Evolutionary conservation across 106 monocot genomes (phyloP), one percentile per base, ranked within the genome.

Genomic region (Dendrobium officinale): DNA sequence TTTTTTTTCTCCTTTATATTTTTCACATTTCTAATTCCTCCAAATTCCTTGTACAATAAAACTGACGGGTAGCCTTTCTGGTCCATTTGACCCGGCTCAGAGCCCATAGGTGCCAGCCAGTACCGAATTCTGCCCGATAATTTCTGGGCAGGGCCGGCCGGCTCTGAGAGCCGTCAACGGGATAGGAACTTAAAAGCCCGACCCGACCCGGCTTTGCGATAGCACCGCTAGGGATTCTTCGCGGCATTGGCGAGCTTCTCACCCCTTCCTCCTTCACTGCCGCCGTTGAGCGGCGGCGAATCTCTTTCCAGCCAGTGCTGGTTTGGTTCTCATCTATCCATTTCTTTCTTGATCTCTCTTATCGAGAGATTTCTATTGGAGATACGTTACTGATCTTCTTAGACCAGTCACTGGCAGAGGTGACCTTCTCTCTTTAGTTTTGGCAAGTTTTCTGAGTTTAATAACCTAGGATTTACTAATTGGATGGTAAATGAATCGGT

Each of bases 191-290:
- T 49, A 27, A 42, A 76, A 76, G 76, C 76, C 76, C 76, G 76
- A 76, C 76, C 76, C 76, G 76, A 76, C 76, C 76, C 76, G 76
- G 74, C 74, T 44, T 74, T 20, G 0, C 48, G 76, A 76, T 49
- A 4, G 76, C 49, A 44, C 24, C 8, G 48, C 49, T 76, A 48
- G 76, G 76, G 76, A 4, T 49, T 51, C 18, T 76, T 76, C 49
- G n/a, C 27, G 24, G 20, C 43, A 76, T 76, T 15, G 2, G 8
- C 76, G 13, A 76, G 45, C 49, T 15, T 24, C n/a, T 26, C 15
- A 10, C 27, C 51, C 49, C 27, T 42, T 75, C 27, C 26, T 9
- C 13, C 76, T 24, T 76, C 49, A 4, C 76, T 18, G 45, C 76
- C 76, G 76, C 76, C 22, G 76, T 18, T 20, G 75, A 20, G 27